Evolutionary conservation across 768 basidiomycete genomes (phyloP).

Genomic region (Leucocoprinus sp.): DNA sequence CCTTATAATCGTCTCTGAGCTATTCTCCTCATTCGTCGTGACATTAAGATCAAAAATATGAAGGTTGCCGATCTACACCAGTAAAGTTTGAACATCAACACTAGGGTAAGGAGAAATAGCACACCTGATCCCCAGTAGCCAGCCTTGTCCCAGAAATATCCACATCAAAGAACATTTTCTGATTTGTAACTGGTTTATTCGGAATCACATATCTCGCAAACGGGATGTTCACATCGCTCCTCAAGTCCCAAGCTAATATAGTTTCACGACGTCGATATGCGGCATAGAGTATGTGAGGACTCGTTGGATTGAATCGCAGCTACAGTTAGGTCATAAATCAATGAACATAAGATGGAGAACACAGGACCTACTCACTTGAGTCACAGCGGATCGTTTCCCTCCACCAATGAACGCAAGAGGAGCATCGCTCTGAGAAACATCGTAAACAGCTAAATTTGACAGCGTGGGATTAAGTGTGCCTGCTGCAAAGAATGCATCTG

Average conservation of each 20-base stretch:
- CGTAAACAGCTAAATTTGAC: constrained; percentile 59
- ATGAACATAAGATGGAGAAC: background rate
- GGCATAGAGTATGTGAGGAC: constrained; percentile 69
- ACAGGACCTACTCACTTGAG: constrained; percentile 33
- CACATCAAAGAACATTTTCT: constrained; percentile 70
- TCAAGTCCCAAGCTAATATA: constrained; percentile 76
- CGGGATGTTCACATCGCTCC: constrained; percentile 42
- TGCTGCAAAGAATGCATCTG: constrained; percentile 62
- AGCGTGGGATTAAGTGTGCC: constrained; percentile 56
- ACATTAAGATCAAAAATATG: constrained; percentile 45
- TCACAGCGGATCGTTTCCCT: constrained; percentile 41
- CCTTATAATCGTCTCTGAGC: constrained; percentile 12
- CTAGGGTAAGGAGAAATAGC: constrained; percentile 15
- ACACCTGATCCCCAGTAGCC: constrained; percentile 60
- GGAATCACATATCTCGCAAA: constrained; percentile 26
- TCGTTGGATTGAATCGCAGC: constrained; percentile 60
- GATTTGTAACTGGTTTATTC: constrained; percentile 44
- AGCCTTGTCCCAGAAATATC: constrained; percentile 61
- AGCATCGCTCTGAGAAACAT: constrained; percentile 44
- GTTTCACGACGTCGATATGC: constrained; percentile 59
- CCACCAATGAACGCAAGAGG: constrained; percentile 61
- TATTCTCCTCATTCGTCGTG: constrained; percentile 9
- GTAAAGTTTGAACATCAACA: background rate
- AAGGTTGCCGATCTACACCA: constrained; percentile 46
- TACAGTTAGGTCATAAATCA: constrained; percentile 4